phyloP scores from a whole-genome alignment of 257 asterid species.

The Solanum tarapatanum region DNA sequence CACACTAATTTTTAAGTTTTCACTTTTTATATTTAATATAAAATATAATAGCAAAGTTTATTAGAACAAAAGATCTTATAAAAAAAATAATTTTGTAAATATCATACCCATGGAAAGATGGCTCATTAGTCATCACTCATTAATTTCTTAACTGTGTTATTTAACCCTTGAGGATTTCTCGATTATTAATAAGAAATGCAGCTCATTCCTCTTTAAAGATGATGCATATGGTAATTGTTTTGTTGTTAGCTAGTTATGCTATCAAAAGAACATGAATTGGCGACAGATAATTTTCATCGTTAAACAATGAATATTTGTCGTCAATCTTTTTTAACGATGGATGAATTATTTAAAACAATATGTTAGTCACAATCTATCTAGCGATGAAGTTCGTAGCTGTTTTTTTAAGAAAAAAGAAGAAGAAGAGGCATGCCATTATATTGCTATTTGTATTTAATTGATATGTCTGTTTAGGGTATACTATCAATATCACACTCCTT shows the following conservation, averaged over 20 bases:
- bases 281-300: background rate
- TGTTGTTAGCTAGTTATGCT: background rate
- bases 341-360: no score
- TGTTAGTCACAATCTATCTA: no score
- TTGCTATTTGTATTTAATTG: no score
- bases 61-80: background rate
- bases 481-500: no score
- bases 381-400: no score
- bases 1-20: no score
- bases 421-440: no score
- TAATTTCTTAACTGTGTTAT: background rate
- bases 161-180: background rate
- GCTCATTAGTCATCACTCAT: background rate
- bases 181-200: background rate
- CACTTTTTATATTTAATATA: no score
- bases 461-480: no score
- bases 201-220: background rate
- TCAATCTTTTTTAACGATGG: background rate
- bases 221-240: background rate
- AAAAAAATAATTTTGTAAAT: no score
- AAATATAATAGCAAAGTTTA: no score
- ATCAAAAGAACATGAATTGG: background rate
- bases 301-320: background rate
- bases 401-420: no score
- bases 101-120: background rate